A percentile compares a stretch with the other conserved stretches of the same genome.
Conservation (phyloP, 257 asterid genomes). For the Solanum pennellii region DNA sequence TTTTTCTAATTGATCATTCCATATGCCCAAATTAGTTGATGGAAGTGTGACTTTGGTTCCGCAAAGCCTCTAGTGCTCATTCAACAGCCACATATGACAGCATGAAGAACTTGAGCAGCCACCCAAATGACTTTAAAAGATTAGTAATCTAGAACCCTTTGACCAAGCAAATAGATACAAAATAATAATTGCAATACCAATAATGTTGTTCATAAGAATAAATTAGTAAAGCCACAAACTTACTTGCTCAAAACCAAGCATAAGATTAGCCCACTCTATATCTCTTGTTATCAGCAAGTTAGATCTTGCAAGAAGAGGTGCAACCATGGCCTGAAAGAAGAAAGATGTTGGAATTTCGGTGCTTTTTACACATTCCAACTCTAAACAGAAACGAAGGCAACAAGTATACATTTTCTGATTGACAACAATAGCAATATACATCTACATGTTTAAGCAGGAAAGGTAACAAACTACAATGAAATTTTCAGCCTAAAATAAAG, state of each 20-base stretch:
- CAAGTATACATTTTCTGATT: background rate
- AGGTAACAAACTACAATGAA: background rate
- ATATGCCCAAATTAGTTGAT: background rate
- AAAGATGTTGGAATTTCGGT: background rate
- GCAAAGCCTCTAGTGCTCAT: background rate
- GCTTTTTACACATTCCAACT: background rate
- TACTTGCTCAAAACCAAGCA: slow-evolving; percentile 94
- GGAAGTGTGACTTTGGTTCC: background rate
- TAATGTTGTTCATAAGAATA: background rate
- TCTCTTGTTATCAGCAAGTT: slow-evolving; percentile 94
- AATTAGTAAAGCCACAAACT: slow-evolving; percentile 9
- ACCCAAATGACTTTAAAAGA: background rate
- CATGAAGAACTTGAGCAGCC: background rate
- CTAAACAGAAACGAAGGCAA: background rate
- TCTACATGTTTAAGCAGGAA: background rate
- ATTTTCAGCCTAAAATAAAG: background rate
- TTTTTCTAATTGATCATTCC: background rate
- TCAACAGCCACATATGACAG: background rate
- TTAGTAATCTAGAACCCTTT: background rate
- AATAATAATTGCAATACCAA: background rate
- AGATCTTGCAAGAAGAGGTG: slow-evolving; percentile 95
- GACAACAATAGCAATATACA: background rate
- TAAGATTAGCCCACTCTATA: slow-evolving; percentile 96
- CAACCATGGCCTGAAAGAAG: slow-evolving; percentile 55
- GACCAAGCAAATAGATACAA: background rate